Percentiles rank a stretch among this genome's conserved stretches.
phyloP scores from a whole-genome alignment of 352 stramenopile species.

The Elongisporangium senticosum region DNA sequence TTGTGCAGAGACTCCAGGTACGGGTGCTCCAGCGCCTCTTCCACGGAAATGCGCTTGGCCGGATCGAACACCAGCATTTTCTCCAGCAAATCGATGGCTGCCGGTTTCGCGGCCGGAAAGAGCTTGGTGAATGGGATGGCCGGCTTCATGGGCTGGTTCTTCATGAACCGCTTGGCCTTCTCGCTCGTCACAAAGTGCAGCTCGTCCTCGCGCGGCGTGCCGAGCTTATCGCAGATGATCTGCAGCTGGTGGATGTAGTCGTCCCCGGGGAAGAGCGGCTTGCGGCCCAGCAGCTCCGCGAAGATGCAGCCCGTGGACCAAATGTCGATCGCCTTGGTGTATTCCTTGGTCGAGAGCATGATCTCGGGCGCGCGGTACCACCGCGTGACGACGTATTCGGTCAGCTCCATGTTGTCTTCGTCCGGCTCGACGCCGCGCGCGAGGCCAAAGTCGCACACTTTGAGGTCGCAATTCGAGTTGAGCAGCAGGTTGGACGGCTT shows the following conservation, averaged over 20 bases:
- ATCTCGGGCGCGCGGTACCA: slow-evolving; percentile 94
- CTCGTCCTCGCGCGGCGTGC: slow-evolving; percentile 81
- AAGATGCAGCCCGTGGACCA: slow-evolving; percentile 95
- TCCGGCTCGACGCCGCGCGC: slow-evolving; percentile 76
- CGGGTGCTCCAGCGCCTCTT: slow-evolving; percentile 88
- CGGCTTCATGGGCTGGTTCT: slow-evolving; percentile 70
- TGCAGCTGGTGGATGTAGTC: slow-evolving; percentile 99
- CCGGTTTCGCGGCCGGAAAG: slow-evolving; percentile 62
- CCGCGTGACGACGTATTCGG: slow-evolving; percentile 91
- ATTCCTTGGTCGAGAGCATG: slow-evolving; percentile 96
- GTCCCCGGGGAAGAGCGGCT: slow-evolving; percentile 92
- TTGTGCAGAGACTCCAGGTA: slow-evolving; percentile 92
- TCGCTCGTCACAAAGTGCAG: slow-evolving; percentile 91
- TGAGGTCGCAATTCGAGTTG: slow-evolving; percentile 91
- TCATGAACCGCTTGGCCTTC: slow-evolving; percentile 82
- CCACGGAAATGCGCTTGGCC: slow-evolving; percentile 87
- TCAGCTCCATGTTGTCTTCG: slow-evolving; percentile 88
- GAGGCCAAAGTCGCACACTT: slow-evolving; percentile 91
- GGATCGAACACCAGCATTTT: slow-evolving; percentile 88
- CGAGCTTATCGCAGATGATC: slow-evolving; percentile 92
- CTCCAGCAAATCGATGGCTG: slow-evolving; percentile 76
- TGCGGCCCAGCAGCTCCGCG: slow-evolving; percentile 86
- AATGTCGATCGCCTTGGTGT: slow-evolving; percentile 96
- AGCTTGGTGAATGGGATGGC: slow-evolving; percentile 66
- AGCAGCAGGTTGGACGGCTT: slow-evolving; percentile 98